Percentiles rank a stretch among this genome's conserved stretches.
phyloP scores from a whole-genome alignment of 73 alveolate genomes.

The Effrenium voratum region DNA sequence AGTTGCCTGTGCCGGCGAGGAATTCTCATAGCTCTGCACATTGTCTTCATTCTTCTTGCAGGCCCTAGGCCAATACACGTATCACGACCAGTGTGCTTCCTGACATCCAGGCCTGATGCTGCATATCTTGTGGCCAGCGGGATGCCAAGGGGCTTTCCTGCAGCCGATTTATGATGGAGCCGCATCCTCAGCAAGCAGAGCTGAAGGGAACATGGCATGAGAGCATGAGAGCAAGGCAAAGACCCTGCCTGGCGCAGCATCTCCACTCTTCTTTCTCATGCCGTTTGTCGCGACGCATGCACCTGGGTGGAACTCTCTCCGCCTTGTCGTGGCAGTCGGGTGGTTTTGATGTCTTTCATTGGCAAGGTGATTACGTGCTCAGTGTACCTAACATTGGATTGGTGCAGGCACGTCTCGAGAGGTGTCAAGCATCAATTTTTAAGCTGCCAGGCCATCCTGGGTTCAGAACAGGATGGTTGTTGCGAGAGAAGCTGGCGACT shows the following conservation, averaged over 20 bases:
- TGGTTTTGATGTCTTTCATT: neutral
- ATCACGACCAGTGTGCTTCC: neutral
- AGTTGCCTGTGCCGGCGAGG: neutral
- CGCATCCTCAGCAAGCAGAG: neutral
- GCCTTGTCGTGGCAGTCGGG: neutral
- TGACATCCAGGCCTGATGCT: conserved; percentile 24
- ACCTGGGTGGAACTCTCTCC: neutral
- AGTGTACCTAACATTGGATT: conserved; percentile 48
- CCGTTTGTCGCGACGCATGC: conserved; percentile 64
- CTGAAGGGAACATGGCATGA: neutral
- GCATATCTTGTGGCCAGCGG: conserved; percentile 70
- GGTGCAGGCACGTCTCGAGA: conserved; percentile 32
- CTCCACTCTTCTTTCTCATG: conserved; percentile 63
- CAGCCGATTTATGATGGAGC: conserved; percentile 52
- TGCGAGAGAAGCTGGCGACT: conserved; percentile 62
- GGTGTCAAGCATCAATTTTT: too few relatives aligned
- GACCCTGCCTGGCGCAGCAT: conserved; percentile 43
- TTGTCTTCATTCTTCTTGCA: conserved; percentile 30
- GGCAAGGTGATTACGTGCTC: conserved; percentile 50
- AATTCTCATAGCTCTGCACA: conserved; percentile 50
- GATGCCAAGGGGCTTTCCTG: conserved; percentile 44
- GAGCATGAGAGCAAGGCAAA: neutral
- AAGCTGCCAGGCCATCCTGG: conserved; percentile 38
- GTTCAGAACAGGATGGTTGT: conserved; percentile 67
- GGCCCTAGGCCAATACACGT: neutral